Conservation (phyloP, 768 basidiomycete species). For the Amanita rimosa region DNA sequence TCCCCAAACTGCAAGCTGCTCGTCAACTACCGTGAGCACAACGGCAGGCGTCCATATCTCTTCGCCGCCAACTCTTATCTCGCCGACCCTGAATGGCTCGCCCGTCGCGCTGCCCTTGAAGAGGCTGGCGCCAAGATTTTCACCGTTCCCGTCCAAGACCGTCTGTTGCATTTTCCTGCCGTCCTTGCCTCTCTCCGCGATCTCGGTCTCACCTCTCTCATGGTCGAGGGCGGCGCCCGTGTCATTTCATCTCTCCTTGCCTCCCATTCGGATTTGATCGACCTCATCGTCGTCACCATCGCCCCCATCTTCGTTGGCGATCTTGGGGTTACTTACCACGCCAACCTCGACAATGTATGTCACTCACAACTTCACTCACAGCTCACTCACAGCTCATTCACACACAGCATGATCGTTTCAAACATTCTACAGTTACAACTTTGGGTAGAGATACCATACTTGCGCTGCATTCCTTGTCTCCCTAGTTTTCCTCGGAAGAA, state of each 20-base stretch:
- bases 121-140: slow-evolving; percentile 59
- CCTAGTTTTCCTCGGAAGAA: slow-evolving; percentile 39
- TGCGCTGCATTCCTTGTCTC: too few species aligned
- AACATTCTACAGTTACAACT: slow-evolving; percentile 18
- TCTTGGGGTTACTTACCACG: slow-evolving; percentile 50
- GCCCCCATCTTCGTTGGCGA: slow-evolving; percentile 78
- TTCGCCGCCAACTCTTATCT: slow-evolving; percentile 28
- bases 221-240: slow-evolving; percentile 92
- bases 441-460: slow-evolving; percentile 18
- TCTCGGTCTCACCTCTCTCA: slow-evolving; percentile 59
- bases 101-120: slow-evolving; percentile 35
- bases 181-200: slow-evolving; percentile 43
- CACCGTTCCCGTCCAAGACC: slow-evolving; percentile 2
- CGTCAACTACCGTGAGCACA: slow-evolving; percentile 43
- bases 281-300: slow-evolving; percentile 74
- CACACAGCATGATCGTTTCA: slow-evolving; percentile 11
- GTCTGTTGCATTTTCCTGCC: slow-evolving; percentile 28
- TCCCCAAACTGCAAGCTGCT: slow-evolving; percentile 59
- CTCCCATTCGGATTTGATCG: slow-evolving; percentile 30
- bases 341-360: slow-evolving; percentile 11
- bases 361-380: background rate
- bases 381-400: background rate
- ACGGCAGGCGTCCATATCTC: slow-evolving; percentile 65
- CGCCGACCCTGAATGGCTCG: slow-evolving; percentile 17
- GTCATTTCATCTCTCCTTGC: slow-evolving; percentile 68